phyloP scores from a whole-genome alignment of 306 rosid genomes.

The peach (Prunus persica) region Prunus_persica_NCBIv2 NC_034015.1:21784501-21785000 shows the following conservation, averaged over 20 bases:
- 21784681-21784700: conserved; percentile 83
- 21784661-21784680: conserved; percentile 87
- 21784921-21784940: conserved; percentile 64
- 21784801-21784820: conserved; percentile 74
- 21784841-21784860: conserved; percentile 51
- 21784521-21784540: conserved; percentile 78
- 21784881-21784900: conserved; percentile 84
- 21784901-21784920: conserved; percentile 59
- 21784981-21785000: conserved; percentile 65
- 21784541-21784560: conserved; percentile 48
- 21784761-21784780: conserved; percentile 72
- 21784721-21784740: conserved; percentile 73
- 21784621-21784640: conserved; percentile 61
- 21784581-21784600: conserved; percentile 61
- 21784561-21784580: conserved; percentile 64
- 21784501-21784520: conserved; percentile 71
- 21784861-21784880: conserved; percentile 48
- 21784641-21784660: conserved; percentile 64
- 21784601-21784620: conserved; percentile 79
- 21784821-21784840: conserved; percentile 75
- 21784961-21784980: conserved; percentile 80
- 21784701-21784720: conserved; percentile 49
- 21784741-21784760: conserved; percentile 87
- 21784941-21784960: conserved; percentile 52
- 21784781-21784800: conserved; percentile 41